A percentile compares a stretch with the other conserved stretches of the same genome.
phyloP scores from a whole-genome alignment of 352 stramenopile species.

The Globisporangium barbulae region DNA sequence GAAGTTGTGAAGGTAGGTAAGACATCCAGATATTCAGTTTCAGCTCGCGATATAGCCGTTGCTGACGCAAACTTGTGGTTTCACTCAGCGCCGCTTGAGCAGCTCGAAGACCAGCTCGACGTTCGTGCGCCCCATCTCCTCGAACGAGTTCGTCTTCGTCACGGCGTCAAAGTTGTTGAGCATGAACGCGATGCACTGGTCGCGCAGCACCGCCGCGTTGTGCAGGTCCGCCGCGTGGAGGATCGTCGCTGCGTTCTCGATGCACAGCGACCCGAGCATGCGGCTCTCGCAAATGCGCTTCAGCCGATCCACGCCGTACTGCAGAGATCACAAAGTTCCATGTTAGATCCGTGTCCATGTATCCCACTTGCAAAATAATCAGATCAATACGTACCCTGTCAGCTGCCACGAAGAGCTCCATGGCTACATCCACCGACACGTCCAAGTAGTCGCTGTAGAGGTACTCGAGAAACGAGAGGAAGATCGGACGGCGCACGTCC shows the following conservation, averaged over 20 bases:
- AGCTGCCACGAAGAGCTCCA: slow-evolving; percentile 93
- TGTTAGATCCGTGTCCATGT: background rate
- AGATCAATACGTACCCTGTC: slow-evolving; percentile 53
- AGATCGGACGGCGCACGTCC: slow-evolving; percentile 90
- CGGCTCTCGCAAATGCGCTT: slow-evolving; percentile 95
- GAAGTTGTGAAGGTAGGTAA: background rate
- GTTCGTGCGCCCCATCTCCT: slow-evolving; percentile 98
- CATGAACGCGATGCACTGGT: slow-evolving; percentile 96
- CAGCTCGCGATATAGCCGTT: background rate
- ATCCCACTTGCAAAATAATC: background rate
- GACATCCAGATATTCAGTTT: slow-evolving; percentile 1
- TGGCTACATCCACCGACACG: slow-evolving; percentile 88
- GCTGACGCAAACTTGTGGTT: too few species aligned
- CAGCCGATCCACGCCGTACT: slow-evolving; percentile 85
- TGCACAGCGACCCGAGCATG: slow-evolving; percentile 93
- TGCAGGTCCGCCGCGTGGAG: slow-evolving; percentile 96
- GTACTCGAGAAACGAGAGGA: slow-evolving; percentile 94
- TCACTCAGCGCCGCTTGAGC: slow-evolving; percentile 74
- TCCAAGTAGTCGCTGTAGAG: slow-evolving; percentile 96
- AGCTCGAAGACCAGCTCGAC: slow-evolving; percentile 98
- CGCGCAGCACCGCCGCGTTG: slow-evolving; percentile 90
- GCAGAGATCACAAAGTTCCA: background rate
- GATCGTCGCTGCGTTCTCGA: slow-evolving; percentile 95
- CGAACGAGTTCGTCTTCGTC: slow-evolving; percentile 95
- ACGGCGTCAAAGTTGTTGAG: slow-evolving; percentile 97